phyloP scores from a whole-genome alignment of 441 rosid genomes.

The Biscutella auriculata region DNA sequence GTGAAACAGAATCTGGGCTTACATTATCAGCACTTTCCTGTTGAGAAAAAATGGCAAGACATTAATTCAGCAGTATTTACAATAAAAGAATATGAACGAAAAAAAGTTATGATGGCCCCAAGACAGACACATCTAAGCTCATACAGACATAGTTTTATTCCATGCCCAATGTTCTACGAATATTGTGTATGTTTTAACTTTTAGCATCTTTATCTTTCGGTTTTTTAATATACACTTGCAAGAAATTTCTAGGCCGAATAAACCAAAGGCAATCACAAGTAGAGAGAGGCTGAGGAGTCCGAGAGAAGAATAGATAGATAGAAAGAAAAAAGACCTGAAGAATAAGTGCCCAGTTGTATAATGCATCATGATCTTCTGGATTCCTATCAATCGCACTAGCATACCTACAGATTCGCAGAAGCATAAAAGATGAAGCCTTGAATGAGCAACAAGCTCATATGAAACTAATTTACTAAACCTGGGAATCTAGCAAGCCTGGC shows the following conservation, averaged over 20 bases:
- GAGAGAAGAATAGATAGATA: background rate
- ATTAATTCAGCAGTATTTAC: background rate
- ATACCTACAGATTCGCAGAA: constrained; percentile 46
- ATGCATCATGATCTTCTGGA: constrained; percentile 89
- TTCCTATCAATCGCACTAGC: constrained; percentile 81
- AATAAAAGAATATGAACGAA: background rate
- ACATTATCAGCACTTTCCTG: constrained; percentile 99
- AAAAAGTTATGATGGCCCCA: background rate
- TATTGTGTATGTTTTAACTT: background rate
- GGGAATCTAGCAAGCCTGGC: background rate
- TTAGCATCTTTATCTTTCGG: background rate
- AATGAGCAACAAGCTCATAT: background rate
- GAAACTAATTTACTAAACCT: background rate
- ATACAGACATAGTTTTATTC: background rate
- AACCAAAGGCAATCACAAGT: background rate
- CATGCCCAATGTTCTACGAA: background rate
- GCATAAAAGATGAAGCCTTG: background rate
- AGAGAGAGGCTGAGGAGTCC: background rate
- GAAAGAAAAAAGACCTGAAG: constrained; percentile 59
- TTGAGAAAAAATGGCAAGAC: constrained; percentile 19
- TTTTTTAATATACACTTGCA: background rate
- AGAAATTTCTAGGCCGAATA: background rate
- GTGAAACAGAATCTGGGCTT: constrained; percentile 75
- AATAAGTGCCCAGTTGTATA: constrained; percentile 97
- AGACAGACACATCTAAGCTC: background rate